A percentile compares a stretch with the other conserved stretches of the same genome.
Evolutionary conservation across 176 grass and related monocot genomes (phyloP).

Genomic region (Hyparrhenia diplandra): DNA sequence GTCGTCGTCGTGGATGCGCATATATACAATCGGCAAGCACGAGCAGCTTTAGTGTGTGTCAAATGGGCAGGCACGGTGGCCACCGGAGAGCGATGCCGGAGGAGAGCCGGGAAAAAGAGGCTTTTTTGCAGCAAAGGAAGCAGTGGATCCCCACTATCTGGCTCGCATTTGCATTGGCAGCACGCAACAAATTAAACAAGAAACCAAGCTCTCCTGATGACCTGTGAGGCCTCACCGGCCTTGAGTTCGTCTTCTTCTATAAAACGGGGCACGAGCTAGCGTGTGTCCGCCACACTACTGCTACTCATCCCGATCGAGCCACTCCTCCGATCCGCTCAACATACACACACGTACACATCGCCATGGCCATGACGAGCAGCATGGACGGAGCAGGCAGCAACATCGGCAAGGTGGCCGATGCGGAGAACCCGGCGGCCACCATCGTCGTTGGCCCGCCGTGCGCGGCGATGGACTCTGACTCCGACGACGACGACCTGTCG

Average conservation of each 20-base stretch:
- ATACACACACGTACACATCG: background rate
- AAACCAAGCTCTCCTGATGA: background rate
- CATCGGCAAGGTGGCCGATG: constrained; percentile 6
- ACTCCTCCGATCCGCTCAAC: background rate
- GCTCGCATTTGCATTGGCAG: background rate
- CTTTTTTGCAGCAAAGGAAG: background rate
- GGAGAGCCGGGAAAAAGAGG: background rate
- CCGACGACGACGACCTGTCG: background rate
- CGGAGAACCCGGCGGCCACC: background rate
- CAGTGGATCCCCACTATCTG: constrained; percentile 14
- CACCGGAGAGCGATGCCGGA: background rate
- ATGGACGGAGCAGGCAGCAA: background rate
- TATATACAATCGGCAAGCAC: constrained; percentile 12
- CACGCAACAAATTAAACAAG: background rate
- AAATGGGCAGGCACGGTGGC: background rate
- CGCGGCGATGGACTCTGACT: background rate
- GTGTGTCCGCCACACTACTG: constrained; percentile 60
- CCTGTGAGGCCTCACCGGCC: background rate
- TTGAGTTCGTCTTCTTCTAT: constrained; percentile 15
- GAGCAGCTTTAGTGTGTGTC: background rate
- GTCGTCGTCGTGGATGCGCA: constrained; percentile 1
- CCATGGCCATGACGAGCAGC: constrained; percentile 18
- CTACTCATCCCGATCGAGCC: background rate
- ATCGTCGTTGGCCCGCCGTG: background rate
- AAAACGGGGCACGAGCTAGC: constrained; percentile 34